phyloP scores from a whole-genome alignment of 352 stramenopile genomes.

The Blastocystis sp. region DNA sequence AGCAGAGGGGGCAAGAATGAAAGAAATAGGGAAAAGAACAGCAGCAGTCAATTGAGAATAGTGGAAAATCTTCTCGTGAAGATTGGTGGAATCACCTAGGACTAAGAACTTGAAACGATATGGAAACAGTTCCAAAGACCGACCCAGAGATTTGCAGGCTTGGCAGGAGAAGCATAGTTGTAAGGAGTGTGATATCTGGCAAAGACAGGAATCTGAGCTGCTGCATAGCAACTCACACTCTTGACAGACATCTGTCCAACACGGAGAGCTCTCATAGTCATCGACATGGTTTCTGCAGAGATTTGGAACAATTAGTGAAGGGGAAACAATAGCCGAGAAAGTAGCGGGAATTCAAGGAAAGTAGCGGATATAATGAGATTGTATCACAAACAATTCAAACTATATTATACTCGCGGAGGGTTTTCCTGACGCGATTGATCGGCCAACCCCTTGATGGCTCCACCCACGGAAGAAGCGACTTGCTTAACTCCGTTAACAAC shows the following conservation, averaged over 20 bases:
- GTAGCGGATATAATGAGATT: neutral
- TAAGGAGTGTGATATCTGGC: slow-evolving; percentile 67
- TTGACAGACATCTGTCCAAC: slow-evolving; percentile 63
- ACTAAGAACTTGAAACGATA: neutral
- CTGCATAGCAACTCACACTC: slow-evolving; percentile 47
- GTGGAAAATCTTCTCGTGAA: slow-evolving; percentile 68
- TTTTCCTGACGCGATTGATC: neutral
- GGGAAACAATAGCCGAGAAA: neutral
- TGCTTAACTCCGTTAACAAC: slow-evolving; percentile 4
- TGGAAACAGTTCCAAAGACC: slow-evolving; percentile 63
- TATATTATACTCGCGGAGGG: neutral
- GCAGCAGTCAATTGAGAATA: slow-evolving; percentile 56
- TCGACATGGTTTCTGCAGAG: slow-evolving; percentile 53
- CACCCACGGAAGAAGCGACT: neutral
- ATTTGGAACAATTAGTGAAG: slow-evolving; percentile 49
- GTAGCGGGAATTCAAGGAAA: neutral
- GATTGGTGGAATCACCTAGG: slow-evolving; percentile 59
- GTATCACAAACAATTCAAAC: neutral
- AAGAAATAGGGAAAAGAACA: slow-evolving; percentile 32
- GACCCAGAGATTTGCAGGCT: slow-evolving; percentile 61
- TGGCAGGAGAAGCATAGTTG: slow-evolving; percentile 59
- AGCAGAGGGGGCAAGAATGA: slow-evolving; percentile 57
- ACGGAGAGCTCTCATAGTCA: slow-evolving; percentile 66
- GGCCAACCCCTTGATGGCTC: slow-evolving; percentile 22
- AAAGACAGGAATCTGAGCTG: slow-evolving; percentile 37